Evolutionary conservation across 495 filamentous ascomycete genomes (phyloP).

Genomic region (Lentithecium fluviatile): DNA sequence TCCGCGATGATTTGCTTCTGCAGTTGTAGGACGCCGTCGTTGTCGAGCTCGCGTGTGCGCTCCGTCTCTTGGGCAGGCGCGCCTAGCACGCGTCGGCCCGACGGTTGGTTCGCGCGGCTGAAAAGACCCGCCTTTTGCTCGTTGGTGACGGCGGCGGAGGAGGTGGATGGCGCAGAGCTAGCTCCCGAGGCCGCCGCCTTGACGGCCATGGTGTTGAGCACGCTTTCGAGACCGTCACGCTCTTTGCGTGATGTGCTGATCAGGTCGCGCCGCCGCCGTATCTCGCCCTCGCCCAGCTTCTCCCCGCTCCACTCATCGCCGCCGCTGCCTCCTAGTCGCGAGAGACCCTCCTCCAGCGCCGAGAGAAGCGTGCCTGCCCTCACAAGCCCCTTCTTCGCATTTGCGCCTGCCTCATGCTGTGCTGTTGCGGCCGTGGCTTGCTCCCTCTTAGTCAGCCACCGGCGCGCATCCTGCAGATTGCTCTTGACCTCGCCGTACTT

Average conservation of each 20-base stretch:
- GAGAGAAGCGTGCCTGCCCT: slow-evolving; percentile 67
- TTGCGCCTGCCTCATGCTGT: slow-evolving; percentile 75
- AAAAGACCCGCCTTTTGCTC: slow-evolving; percentile 56
- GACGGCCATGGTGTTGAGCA: slow-evolving; percentile 69
- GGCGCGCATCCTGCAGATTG: slow-evolving; percentile 76
- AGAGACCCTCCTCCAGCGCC: slow-evolving; percentile 70
- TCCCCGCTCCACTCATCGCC: slow-evolving; percentile 41
- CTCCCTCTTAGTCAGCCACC: slow-evolving; percentile 72
- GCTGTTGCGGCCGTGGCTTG: slow-evolving; percentile 63
- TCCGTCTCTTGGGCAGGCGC: slow-evolving; percentile 73
- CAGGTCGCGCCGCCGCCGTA: slow-evolving; percentile 76
- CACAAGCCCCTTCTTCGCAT: slow-evolving; percentile 78
- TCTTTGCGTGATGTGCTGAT: slow-evolving; percentile 76
- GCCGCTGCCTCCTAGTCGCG: slow-evolving; percentile 44
- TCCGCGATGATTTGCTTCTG: slow-evolving; percentile 79
- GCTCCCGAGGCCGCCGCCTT: slow-evolving; percentile 43
- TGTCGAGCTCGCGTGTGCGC: slow-evolving; percentile 83
- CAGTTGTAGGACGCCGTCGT: slow-evolving; percentile 80
- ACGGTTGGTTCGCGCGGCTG: slow-evolving; percentile 36
- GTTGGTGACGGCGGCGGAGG: slow-evolving; percentile 38
- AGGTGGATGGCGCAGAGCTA: slow-evolving; percentile 11
- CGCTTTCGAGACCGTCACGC: slow-evolving; percentile 78
- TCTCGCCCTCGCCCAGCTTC: slow-evolving; percentile 79
- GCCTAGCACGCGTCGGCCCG: slow-evolving; percentile 71
- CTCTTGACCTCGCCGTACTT: slow-evolving; percentile 77